phyloP scores from a whole-genome alignment of 2,329 filamentous ascomycete genomes.

The Diaporthe sp. region DNA sequence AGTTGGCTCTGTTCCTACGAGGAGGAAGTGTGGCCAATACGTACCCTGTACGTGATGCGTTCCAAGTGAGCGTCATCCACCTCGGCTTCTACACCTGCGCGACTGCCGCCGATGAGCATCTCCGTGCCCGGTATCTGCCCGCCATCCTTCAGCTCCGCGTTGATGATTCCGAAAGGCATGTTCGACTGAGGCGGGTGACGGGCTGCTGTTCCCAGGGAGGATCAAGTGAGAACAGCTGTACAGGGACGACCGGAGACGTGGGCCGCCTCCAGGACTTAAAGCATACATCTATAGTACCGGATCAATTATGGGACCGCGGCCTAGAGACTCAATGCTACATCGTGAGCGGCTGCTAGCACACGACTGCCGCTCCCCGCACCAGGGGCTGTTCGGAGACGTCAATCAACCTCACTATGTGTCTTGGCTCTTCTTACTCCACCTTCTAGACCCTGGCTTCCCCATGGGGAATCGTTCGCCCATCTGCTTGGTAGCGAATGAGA shows the following conservation, averaged over 20 bases:
- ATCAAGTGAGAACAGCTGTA: background rate
- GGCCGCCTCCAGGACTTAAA: background rate
- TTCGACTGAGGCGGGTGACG: constrained; percentile 9
- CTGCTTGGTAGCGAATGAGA: constrained; percentile 1
- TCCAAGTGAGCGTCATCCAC: constrained; percentile 32
- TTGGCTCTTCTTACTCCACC: constrained; percentile 22
- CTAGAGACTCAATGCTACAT: constrained; percentile 18
- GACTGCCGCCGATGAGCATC: constrained; percentile 45
- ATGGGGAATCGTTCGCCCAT: constrained; percentile 21
- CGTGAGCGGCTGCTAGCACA: background rate
- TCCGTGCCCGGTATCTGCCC: constrained; percentile 47
- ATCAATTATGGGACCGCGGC: constrained; percentile 29
- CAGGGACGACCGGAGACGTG: background rate
- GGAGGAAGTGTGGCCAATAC: background rate
- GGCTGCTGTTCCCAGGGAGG: too few species aligned
- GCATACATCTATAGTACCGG: background rate
- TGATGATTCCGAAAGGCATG: constrained; percentile 48
- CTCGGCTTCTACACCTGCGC: background rate
- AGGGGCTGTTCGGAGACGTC: constrained; percentile 13
- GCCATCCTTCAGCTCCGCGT: constrained; percentile 42
- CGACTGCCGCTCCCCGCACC: constrained; percentile 32
- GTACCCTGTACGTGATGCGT: constrained; percentile 37
- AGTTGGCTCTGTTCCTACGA: background rate
- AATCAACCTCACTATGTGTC: constrained; percentile 4
- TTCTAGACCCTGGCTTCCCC: background rate